Evolutionary conservation across 768 basidiomycete genomes (phyloP).

Genomic region (Polyporus arcularius): DNA sequence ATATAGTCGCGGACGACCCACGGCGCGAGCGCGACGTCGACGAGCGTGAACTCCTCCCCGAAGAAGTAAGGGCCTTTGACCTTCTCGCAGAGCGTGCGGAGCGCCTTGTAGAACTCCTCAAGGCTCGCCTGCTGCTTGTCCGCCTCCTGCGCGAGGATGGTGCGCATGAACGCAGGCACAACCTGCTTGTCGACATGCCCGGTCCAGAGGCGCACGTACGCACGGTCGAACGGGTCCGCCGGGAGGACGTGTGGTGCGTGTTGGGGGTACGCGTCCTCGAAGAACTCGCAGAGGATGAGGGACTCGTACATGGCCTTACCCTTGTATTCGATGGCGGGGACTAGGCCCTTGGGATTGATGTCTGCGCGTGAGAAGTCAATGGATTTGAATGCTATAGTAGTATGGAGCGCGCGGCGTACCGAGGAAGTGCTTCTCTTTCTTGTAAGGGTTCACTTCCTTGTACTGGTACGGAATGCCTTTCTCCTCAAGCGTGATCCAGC

Average conservation of each 20-base stretch:
- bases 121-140: constrained; percentile 39
- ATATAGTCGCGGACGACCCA: constrained; percentile 55
- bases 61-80: constrained; percentile 56
- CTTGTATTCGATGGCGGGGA: constrained; percentile 56
- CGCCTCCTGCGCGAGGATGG: constrained; percentile 34
- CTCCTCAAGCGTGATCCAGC: constrained; percentile 71
- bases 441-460: constrained; percentile 69
- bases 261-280: constrained; percentile 59
- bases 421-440: constrained; percentile 60
- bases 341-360: constrained; percentile 71
- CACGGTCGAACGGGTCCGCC: constrained; percentile 50
- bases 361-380: constrained; percentile 26
- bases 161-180: constrained; percentile 52
- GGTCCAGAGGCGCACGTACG: constrained; percentile 55
- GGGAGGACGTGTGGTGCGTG: constrained; percentile 52
- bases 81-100: constrained; percentile 38
- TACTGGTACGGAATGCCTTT: constrained; percentile 68
- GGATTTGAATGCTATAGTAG: too few species aligned
- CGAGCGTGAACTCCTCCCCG: constrained; percentile 53
- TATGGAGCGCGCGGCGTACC: constrained; percentile 32
- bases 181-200: constrained; percentile 56
- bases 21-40: constrained; percentile 57
- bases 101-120: constrained; percentile 39
- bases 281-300: constrained; percentile 62
- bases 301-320: constrained; percentile 64